Evolutionary conservation across 768 basidiomycete species (phyloP), one percentile per base, ranked within the genome.

Genomic region (Candolleomyces eurysporus): DNA sequence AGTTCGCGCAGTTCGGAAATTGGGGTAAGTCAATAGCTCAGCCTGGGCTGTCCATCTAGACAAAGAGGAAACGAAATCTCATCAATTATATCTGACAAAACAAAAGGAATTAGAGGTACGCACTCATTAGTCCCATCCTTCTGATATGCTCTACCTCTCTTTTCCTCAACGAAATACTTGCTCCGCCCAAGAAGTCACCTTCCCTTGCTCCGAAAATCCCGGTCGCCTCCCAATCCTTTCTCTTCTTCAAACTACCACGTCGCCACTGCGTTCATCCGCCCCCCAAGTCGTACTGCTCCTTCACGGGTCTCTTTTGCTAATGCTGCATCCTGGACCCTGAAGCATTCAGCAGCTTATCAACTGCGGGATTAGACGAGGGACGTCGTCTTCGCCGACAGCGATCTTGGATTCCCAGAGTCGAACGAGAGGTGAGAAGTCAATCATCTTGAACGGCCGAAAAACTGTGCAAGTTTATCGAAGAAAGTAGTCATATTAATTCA

Each of bases 21-120:
- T 78, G 1, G 89, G 86, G 68, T 72, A 85, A 0, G 92, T 93
- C 53, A 90, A 89, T 4, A 96, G 82, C 70, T 97, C 95, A 0
- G 92, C 93, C 46, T 88, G 85, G 0, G 92, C 82, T 4, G 96
- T 81, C 74, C 83, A 88, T 64, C 89, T 92, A 60, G 3, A 49
- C 30, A 9, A 32, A 32, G 32, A 32, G 5, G 32, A 9, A 43
- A 17, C 36, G 0, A 48, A 67, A 6, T 72, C 58, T 16, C 63
- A 39, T 51, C 59, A 54, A 61, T n/a, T n/a, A n/a, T n/a, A n/a
- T n/a, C n/a, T n/a, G n/a, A n/a, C n/a, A n/a, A n/a, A n/a, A n/a
- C n/a, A n/a, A n/a, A n/a, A n/a, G n/a, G n/a, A n/a, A n/a, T n/a
- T n/a, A n/a, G n/a, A n/a, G n/a, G n/a, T n/a, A 75, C 69, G 30